phyloP scores from a whole-genome alignment of 768 basidiomycete genomes.

The Jaapia argillacea region DNA sequence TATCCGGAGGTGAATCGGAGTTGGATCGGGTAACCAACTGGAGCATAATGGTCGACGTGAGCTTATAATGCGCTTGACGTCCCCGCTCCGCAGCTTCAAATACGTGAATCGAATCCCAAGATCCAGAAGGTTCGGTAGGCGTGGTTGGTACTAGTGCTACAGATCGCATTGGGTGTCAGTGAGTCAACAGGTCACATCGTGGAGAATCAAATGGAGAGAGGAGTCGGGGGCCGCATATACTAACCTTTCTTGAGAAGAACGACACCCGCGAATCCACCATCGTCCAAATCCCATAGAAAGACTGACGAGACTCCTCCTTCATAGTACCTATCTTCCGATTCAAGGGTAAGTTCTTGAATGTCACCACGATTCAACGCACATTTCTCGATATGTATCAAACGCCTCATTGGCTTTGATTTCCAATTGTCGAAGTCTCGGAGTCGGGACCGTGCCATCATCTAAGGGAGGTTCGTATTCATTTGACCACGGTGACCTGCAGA shows the following conservation, averaged over 20 bases:
- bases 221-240: conserved; percentile 25
- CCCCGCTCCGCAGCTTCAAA: conserved; percentile 92
- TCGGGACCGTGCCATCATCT: conserved; percentile 83
- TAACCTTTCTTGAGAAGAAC: conserved; percentile 95
- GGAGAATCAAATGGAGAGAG: not conserved
- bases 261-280: conserved; percentile 93
- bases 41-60: conserved; percentile 96
- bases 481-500: conserved; percentile 88
- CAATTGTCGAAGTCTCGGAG: conserved; percentile 76
- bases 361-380: conserved; percentile 53
- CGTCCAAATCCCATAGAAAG: conserved; percentile 96
- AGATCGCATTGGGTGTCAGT: conserved; percentile 2
- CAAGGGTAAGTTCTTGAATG: not conserved
- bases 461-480: conserved; percentile 90
- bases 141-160: conserved; percentile 53
- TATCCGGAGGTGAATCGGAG: conserved; percentile 10
- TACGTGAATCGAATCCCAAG: conserved; percentile 98
- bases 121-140: conserved; percentile 60
- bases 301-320: conserved; percentile 98
- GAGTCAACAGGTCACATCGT: not conserved
- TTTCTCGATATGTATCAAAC: conserved; percentile 94
- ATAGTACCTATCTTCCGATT: conserved; percentile 62
- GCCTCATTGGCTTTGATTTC: conserved; percentile 93
- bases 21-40: conserved; percentile 55
- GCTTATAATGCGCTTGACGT: conserved; percentile 89